These are phyloP conservation scores for Mycena amicta DNA, from an alignment of 768 basidiomycete species.

Conservation along the genomic window DNA sequence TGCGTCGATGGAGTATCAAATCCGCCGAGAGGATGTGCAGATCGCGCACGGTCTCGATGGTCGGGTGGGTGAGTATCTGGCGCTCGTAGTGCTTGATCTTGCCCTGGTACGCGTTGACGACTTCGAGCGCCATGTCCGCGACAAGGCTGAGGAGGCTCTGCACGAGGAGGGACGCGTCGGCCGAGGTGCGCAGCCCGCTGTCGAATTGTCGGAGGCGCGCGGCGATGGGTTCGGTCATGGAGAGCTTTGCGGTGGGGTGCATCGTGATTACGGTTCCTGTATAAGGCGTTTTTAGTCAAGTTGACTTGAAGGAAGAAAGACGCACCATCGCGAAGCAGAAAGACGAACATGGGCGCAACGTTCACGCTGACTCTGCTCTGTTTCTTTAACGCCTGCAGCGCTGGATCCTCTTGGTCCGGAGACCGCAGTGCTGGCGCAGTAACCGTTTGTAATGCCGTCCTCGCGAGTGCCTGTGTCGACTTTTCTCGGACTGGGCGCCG, in stretches of 20 bases:
- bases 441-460: not conserved
- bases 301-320: slow-evolving; percentile 8
- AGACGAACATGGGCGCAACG: slow-evolving; percentile 60
- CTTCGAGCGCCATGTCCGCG: slow-evolving; percentile 67
- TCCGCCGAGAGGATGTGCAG: slow-evolving; percentile 78
- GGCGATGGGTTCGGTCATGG: slow-evolving; percentile 58
- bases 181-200: slow-evolving; percentile 60
- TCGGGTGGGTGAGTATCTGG: slow-evolving; percentile 58
- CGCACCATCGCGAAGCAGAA: slow-evolving; percentile 66
- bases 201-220: slow-evolving; percentile 58
- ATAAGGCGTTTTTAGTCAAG: too few species aligned
- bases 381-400: slow-evolving; percentile 27
- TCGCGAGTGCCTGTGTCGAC: not conserved
- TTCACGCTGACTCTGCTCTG: slow-evolving; percentile 63
- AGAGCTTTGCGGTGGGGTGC: slow-evolving; percentile 45
- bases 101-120: slow-evolving; percentile 67
- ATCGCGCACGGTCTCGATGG: slow-evolving; percentile 61
- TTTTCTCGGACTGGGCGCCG: not conserved
- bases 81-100: slow-evolving; percentile 66
- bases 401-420: slow-evolving; percentile 9
- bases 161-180: slow-evolving; percentile 70
- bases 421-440: slow-evolving; percentile 2
- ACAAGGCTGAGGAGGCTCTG: slow-evolving; percentile 69
- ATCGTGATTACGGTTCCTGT: slow-evolving; percentile 68
- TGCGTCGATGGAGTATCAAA: slow-evolving; percentile 72